A percentile compares a stretch with the other conserved stretches of the same genome.
Conservation (phyloP, 2,329 filamentous ascomycete genomes). For the Ascochyta pisi region DNA sequence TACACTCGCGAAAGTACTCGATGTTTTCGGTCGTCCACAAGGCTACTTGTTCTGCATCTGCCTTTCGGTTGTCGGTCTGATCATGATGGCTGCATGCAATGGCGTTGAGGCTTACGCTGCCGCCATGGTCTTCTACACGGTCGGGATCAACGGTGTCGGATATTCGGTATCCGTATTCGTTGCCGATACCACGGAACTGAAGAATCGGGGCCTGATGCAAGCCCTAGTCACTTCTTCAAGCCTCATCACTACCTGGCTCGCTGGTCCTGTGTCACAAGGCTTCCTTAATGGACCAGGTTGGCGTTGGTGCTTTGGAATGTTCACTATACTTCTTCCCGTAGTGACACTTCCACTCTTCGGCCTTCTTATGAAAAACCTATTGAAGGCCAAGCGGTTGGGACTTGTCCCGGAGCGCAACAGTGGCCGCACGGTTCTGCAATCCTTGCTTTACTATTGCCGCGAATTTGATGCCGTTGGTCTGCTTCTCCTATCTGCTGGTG, state of each 20-base stretch:
- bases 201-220: constrained; percentile 68
- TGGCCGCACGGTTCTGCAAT: constrained; percentile 56
- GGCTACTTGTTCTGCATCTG: constrained; percentile 39
- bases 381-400: constrained; percentile 64
- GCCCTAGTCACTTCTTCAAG: constrained; percentile 48
- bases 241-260: constrained; percentile 31
- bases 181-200: constrained; percentile 70
- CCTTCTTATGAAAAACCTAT: constrained; percentile 62
- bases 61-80: constrained; percentile 50
- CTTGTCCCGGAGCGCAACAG: constrained; percentile 53
- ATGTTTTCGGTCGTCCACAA: constrained; percentile 49
- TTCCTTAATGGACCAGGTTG: constrained; percentile 60
- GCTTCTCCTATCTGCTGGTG: constrained; percentile 64
- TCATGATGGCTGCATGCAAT: constrained; percentile 70
- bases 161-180: constrained; percentile 63
- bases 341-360: constrained; percentile 65
- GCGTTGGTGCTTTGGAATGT: constrained; percentile 72
- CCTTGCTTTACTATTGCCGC: constrained; percentile 60
- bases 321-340: constrained; percentile 67
- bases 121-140: constrained; percentile 69
- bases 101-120: constrained; percentile 65
- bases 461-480: constrained; percentile 70
- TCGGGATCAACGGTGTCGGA: constrained; percentile 64
- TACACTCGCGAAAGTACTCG: constrained; percentile 48
- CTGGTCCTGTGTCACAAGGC: constrained; percentile 22